phyloP scores from a whole-genome alignment of 2,329 filamentous ascomycete species.

The Phialemoniopsis sp. region DNA sequence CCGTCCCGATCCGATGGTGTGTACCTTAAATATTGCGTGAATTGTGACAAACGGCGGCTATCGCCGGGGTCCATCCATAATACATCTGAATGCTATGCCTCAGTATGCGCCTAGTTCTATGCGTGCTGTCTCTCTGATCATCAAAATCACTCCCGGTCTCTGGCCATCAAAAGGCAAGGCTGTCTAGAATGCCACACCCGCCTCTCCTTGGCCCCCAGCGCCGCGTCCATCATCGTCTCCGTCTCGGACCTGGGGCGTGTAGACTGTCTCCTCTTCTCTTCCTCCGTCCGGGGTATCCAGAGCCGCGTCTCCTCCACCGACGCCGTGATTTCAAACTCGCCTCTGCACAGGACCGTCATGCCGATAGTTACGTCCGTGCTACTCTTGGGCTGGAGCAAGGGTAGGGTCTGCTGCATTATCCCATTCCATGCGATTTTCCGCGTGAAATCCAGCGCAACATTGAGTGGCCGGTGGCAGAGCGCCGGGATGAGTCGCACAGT shows the following conservation, averaged over 20 bases:
- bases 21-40: no score
- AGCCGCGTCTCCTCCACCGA: constrained; percentile 76
- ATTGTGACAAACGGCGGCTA: no score
- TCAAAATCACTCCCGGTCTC: constrained; percentile 34
- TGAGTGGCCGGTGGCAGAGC: constrained; percentile 67
- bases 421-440: constrained; percentile 84
- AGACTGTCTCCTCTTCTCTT: constrained; percentile 14
- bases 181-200: constrained; percentile 62
- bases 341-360: constrained; percentile 71
- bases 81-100: not conserved
- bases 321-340: constrained; percentile 77
- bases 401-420: constrained; percentile 70
- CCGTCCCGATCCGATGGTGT: no score
- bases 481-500: constrained; percentile 74
- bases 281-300: constrained; percentile 26
- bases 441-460: constrained; percentile 74
- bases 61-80: no score
- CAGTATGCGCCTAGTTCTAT: not conserved
- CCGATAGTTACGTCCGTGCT: constrained; percentile 62
- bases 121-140: no score
- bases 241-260: constrained; percentile 45
- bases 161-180: constrained; percentile 50
- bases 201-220: constrained; percentile 55
- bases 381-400: constrained; percentile 54
- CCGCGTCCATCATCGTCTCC: constrained; percentile 52